Base-by-base conservation (phyloP, 148 eudicot species). In the Pouteria glomerata region DNA sequence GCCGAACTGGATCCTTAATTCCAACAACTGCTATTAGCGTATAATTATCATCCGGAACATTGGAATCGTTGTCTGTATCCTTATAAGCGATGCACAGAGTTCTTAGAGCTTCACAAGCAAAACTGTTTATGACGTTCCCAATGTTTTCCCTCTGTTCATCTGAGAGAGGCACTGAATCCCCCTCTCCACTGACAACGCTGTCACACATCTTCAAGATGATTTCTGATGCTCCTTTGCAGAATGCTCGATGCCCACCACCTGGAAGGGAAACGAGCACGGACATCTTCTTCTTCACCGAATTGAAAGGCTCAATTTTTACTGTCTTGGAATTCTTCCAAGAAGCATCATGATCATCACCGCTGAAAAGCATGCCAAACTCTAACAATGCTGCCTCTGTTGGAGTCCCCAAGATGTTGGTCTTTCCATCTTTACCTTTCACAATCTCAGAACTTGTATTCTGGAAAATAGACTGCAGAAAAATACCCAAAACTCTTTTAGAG, bases 1-100 rank as follows among this genome's bases (percentile, higher is more conserved):
- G 91, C 1, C 97, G 85, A 8, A 90, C 84, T 0, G 97, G 97
- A 85, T 92, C 97, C 70, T 92, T 92, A 34, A 92, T 89, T 21
- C 97, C 97, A 19, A 92, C 85, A 26, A 92, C 83, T 23, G 86
- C 87, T 24, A 92, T 74, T 4, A 92, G 66, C 4, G 92, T 88
- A 47, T 84, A 81, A 21, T 69, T 73, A 12, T 82, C 82, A 19
- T 89, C 97, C 8, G 96, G 96, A 57, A 89, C 69, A 47, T 71
- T 77, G 7, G 71, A 62, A 30, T 56, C 67, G 1, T 66, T 72
- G 10, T 74, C 79, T 34, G 81, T 42, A 73, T 92, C 96, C 80
- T 67, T 83, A 55, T 75, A 92, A 53, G 97, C 96, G 50, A 92
- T 50, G 73, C 96, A 88, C 15, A 92, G 73, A 0, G 97, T 92